These are phyloP conservation scores for Glycine latifolia DNA, from an alignment of 306 rosid species.

Conservation along the genomic window DNA sequence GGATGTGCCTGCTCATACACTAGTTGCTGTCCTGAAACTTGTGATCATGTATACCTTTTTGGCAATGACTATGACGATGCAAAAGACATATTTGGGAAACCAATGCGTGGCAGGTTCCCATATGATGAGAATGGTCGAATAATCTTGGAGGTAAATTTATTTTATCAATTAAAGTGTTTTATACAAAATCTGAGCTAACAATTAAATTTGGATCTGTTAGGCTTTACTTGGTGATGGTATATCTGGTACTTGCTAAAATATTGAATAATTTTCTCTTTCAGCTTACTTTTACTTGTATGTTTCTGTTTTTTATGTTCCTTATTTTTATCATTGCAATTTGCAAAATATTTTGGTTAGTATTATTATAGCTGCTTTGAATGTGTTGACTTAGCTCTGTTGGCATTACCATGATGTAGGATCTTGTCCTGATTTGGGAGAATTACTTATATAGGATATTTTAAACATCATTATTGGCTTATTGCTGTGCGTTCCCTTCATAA, in stretches of 20 bases:
- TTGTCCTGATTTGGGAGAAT: neutral
- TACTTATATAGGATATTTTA: neutral
- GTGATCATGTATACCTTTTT: slow-evolving; percentile 95
- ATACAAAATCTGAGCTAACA: slow-evolving; percentile 27
- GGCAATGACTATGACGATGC: slow-evolving; percentile 93
- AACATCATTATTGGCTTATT: neutral
- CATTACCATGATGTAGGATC: slow-evolving; percentile 11
- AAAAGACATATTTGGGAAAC: slow-evolving; percentile 81
- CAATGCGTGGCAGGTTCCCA: slow-evolving; percentile 93
- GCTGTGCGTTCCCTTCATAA: neutral
- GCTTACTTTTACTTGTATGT: neutral
- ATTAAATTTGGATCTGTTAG: slow-evolving; percentile 38
- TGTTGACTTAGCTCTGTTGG: slow-evolving; percentile 28
- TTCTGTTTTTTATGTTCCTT: slow-evolving; percentile 19
- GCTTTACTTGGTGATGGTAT: slow-evolving; percentile 35
- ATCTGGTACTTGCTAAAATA: neutral
- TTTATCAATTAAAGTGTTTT: slow-evolving; percentile 39
- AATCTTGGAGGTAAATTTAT: slow-evolving; percentile 83
- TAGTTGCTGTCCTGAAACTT: slow-evolving; percentile 81
- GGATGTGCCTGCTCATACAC: slow-evolving; percentile 82
- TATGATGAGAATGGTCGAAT: slow-evolving; percentile 87
- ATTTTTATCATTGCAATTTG: slow-evolving; percentile 31
- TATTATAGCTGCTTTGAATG: slow-evolving; percentile 1
- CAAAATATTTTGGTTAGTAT: slow-evolving; percentile 20
- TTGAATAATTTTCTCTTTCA: slow-evolving; percentile 19